Base-by-base conservation (phyloP, 192 early-diverging fungal species). In the Backusella macrospora region DNA sequence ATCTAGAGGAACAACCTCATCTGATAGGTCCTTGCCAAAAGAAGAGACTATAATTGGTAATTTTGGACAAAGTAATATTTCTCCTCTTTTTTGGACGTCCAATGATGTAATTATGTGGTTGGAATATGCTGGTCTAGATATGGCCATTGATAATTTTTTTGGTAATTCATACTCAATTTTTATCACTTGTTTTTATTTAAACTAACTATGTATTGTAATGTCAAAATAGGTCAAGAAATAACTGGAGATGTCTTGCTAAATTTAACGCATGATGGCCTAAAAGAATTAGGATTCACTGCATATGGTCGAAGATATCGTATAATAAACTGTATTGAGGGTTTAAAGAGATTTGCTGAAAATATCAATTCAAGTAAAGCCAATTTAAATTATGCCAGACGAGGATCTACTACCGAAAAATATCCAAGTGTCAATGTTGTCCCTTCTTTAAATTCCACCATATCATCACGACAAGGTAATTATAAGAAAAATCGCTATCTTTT, bases 231-330 rank as follows among this genome's bases (percentile, higher is more conserved):
- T 6, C 85, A 90, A 43, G 87, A 86, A 42, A 86, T 92, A 44
- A 86, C 84, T 12, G 91, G 91, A 45, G 86, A 85, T 44, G 77
- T 82, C 44, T 75, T 92, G 0, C 45, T 92, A 0, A 85, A 86
- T 16, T 65, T 91, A 21, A 87, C 85, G 59, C 75, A 91, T 14
- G 83, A 85, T 48, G 81, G 82, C 1, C 76, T 92, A 12, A 88
- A 90, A 64, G 90, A 92, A 62, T 65, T 92, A 21, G 86, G 90
- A 21, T 83, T 92, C 49, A 84, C 62, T 42, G 81, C 86, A 1
- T 86, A 88, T 40, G 86, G 86, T n/a, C 86, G 89, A 72, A 82
- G 91, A 0, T 84, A 87, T 65, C 84, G 87, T 26, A 82, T 92
- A 42, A 86, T 91, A 78, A 87, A 85, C 23, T 78, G 82, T 48